These are phyloP conservation scores for Colletotrichum agaves DNA, from an alignment of 2,329 filamentous ascomycete genomes.

Conservation along the genomic window DNA sequence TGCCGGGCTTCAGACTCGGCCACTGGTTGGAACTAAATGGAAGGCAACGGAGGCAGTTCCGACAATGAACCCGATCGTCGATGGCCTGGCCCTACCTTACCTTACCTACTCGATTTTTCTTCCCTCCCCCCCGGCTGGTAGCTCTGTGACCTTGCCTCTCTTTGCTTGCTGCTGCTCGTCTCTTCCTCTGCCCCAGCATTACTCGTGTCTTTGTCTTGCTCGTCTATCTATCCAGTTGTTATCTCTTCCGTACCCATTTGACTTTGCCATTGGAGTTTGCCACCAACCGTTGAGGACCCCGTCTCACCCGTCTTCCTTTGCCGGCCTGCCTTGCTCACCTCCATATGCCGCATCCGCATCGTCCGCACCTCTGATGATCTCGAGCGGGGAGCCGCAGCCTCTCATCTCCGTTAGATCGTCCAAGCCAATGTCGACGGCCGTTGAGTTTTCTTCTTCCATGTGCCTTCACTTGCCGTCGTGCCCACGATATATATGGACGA, in stretches of 20 bases:
- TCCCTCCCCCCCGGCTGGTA: background rate
- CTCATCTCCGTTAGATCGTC: background rate
- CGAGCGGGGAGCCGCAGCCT: slow-evolving; percentile 6
- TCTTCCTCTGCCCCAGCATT: background rate
- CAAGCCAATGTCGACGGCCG: slow-evolving; percentile 13
- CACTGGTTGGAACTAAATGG: slow-evolving; percentile 23
- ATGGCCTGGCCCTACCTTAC: background rate
- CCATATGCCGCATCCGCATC: background rate
- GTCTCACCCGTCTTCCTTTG: background rate
- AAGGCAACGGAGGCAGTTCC: slow-evolving; percentile 31
- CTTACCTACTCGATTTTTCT: background rate
- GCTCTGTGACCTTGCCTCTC: too few species aligned
- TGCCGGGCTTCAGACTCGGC: background rate
- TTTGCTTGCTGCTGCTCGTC: too few species aligned
- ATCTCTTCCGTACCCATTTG: background rate
- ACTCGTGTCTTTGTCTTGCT: background rate
- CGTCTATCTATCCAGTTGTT: background rate
- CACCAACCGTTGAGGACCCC: background rate
- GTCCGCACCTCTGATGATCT: slow-evolving; percentile 1
- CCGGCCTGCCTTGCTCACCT: background rate
- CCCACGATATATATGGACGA: background rate
- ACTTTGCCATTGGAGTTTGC: too few species aligned
- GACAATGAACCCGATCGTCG: background rate
- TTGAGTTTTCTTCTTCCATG: background rate
- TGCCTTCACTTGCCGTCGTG: background rate